These are phyloP conservation scores for Terfezia claveryi DNA, from an alignment of 495 filamentous ascomycete species.

Conservation along the genomic window DNA sequence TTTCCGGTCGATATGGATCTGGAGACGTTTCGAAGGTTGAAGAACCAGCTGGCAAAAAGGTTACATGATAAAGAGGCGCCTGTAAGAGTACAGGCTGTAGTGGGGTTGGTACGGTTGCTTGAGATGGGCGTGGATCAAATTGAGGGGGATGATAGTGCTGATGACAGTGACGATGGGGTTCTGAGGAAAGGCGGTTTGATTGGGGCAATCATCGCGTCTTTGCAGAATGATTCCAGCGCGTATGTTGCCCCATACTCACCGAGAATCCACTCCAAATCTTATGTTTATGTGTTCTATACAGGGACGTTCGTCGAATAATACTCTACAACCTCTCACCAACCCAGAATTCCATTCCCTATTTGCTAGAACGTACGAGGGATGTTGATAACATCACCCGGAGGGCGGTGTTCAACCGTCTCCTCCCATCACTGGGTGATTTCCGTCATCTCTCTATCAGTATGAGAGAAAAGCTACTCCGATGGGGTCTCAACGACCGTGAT, in stretches of 20 bases:
- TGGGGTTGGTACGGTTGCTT: slow-evolving; percentile 58
- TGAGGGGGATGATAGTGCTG: slow-evolving; percentile 32
- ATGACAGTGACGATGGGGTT: slow-evolving; percentile 24
- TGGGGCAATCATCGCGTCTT: slow-evolving; percentile 46
- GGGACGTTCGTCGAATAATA: slow-evolving; percentile 66
- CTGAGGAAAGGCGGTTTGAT: slow-evolving; percentile 38
- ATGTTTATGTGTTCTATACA: neutral
- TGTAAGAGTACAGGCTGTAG: slow-evolving; percentile 81
- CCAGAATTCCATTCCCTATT: slow-evolving; percentile 61
- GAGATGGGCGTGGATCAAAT: slow-evolving; percentile 52
- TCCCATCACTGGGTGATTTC: slow-evolving; percentile 87
- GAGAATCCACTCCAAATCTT: too few species aligned
- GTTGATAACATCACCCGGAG: slow-evolving; percentile 61
- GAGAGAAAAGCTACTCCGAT: slow-evolving; percentile 85
- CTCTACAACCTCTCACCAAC: slow-evolving; percentile 72
- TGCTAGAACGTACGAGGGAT: slow-evolving; percentile 80
- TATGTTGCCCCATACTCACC: slow-evolving; percentile 1
- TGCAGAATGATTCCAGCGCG: slow-evolving; percentile 86
- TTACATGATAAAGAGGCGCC: slow-evolving; percentile 82
- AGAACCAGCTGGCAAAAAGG: slow-evolving; percentile 53
- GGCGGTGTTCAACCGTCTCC: slow-evolving; percentile 64
- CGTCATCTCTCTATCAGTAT: slow-evolving; percentile 85
- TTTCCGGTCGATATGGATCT: slow-evolving; percentile 40
- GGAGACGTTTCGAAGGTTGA: slow-evolving; percentile 61
- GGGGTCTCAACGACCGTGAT: slow-evolving; percentile 86